Evolutionary conservation across 345 rosid species (phyloP).

Genomic region (Eutrema heterophyllum): DNA sequence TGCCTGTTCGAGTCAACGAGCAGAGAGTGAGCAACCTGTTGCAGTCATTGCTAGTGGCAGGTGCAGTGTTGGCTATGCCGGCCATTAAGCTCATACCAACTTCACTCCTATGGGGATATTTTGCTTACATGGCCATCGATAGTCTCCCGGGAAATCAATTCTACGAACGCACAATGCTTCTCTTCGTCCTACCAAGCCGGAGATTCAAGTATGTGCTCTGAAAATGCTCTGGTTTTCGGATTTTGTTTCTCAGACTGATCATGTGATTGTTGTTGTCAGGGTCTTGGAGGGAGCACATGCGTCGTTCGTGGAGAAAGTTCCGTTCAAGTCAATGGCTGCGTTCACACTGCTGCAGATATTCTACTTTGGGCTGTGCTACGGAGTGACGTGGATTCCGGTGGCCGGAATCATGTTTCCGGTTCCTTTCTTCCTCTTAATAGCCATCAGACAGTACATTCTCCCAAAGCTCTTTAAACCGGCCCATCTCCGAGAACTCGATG

Average conservation of each 20-base stretch:
- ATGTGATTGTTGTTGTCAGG: slow-evolving; percentile 33
- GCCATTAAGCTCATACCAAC: slow-evolving; percentile 74
- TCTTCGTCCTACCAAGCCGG: slow-evolving; percentile 51
- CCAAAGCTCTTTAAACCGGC: slow-evolving; percentile 50
- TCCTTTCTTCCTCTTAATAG: slow-evolving; percentile 73
- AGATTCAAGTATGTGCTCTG: slow-evolving; percentile 49
- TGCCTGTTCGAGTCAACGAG: slow-evolving; percentile 83
- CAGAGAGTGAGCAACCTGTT: slow-evolving; percentile 76
- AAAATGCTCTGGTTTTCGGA: neutral
- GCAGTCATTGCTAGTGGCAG: slow-evolving; percentile 68
- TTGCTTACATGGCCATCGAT: slow-evolving; percentile 87
- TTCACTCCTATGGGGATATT: slow-evolving; percentile 85
- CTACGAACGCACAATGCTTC: slow-evolving; percentile 71
- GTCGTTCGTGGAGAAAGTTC: slow-evolving; percentile 73
- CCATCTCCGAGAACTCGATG: slow-evolving; percentile 65
- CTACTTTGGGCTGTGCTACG: slow-evolving; percentile 64
- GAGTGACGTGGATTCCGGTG: slow-evolving; percentile 81
- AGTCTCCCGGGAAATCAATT: slow-evolving; percentile 89
- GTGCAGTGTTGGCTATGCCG: slow-evolving; percentile 59
- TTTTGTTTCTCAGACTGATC: neutral
- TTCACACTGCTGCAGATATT: slow-evolving; percentile 62
- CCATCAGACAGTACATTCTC: slow-evolving; percentile 62
- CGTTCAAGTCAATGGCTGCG: slow-evolving; percentile 43
- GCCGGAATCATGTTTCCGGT: slow-evolving; percentile 83
- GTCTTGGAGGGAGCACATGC: slow-evolving; percentile 66